phyloP scores from a whole-genome alignment of 2,329 filamentous ascomycete genomes.

The Mycogone perniciosa region DNA sequence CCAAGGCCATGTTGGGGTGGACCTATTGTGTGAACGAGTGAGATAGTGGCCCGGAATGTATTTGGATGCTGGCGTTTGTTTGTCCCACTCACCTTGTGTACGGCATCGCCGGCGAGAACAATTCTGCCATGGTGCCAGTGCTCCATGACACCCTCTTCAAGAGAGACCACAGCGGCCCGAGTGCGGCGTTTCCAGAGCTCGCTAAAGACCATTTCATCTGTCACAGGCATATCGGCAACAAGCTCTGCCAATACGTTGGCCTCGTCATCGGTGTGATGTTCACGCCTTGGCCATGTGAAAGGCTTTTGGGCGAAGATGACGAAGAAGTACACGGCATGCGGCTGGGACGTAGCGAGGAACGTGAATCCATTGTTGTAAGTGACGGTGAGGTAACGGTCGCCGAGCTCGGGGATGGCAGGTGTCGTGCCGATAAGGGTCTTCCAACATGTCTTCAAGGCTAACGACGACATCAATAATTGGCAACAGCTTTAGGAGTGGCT shows the following conservation, averaged over 20 bases:
- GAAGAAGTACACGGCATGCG: slow-evolving; percentile 15
- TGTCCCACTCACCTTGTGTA: slow-evolving; percentile 19
- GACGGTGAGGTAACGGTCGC: slow-evolving; percentile 6
- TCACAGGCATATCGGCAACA: slow-evolving; percentile 22
- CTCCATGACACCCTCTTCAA: slow-evolving; percentile 27
- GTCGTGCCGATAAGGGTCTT: slow-evolving; percentile 13
- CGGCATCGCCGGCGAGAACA: slow-evolving; percentile 28
- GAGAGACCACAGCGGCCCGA: slow-evolving; percentile 18
- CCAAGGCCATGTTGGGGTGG: slow-evolving; percentile 24
- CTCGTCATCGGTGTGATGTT: slow-evolving; percentile 27
- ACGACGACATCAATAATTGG: background rate
- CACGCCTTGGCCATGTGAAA: slow-evolving; percentile 17
- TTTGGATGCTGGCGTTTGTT: no score
- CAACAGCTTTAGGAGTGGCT: background rate
- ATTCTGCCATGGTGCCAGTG: slow-evolving; percentile 26
- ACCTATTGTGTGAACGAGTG: slow-evolving; percentile 12
- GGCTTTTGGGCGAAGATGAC: slow-evolving; percentile 17
- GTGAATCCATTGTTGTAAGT: slow-evolving; percentile 20
- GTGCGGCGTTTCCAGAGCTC: slow-evolving; percentile 25
- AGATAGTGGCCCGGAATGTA: no score
- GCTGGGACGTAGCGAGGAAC: slow-evolving; percentile 15
- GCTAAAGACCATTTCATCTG: slow-evolving; percentile 24
- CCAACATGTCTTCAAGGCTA: slow-evolving; percentile 14
- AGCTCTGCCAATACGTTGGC: slow-evolving; percentile 21
- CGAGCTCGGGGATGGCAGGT: slow-evolving; percentile 10